Evolutionary conservation across 2,329 filamentous ascomycete genomes (phyloP), one percentile per base, ranked within the genome.

Genomic region (Ciborinia camelliae): DNA sequence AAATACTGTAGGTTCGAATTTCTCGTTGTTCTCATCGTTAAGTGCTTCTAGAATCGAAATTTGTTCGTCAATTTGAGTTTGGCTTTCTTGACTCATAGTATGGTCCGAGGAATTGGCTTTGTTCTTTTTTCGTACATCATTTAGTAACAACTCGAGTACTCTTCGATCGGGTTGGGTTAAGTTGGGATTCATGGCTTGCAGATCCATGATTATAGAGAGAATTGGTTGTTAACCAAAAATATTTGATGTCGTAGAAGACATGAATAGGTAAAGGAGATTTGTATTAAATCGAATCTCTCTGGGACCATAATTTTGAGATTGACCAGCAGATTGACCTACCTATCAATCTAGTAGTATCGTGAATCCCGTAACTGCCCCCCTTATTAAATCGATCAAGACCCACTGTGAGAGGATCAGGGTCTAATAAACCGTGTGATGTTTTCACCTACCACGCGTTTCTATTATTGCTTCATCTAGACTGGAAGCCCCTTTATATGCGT

Each of bases 1-100:
- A 52, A 68, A 71, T n/a, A 71, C 62, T 35, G 68, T 71, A 39
- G 70, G 69, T 30, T 71, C 67, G 39, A 71, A 71, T 35, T 67
- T 60, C 18, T 57, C 51, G 47, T 59, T 60, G n/a, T 50, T 59
- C 37, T 63, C 64, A 41, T 66, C 64, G 41, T 64, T 66, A 15
- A 66, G 48, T 35, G 63, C 57, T 62, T 61, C 63, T 26, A 65
- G 10, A 32, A 51, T 58, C 20, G 43, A 50, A 43, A 64, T 64
- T 41, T 64, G 53, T 30, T 64, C 53, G 30, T 47, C 53, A 26
- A 64, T 64, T 32, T 51, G 43, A 48, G 35, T 15, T 43, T 64
- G 62, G 23, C 35, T 51, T 30, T 64, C 53, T 23, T 39, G 41
- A 51, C 14, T 51, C 4, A 26, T 28, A 37, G 43, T 9, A 12